Conservation (phyloP, 164 flowering plant genomes). For the Dillenia turbinata region DNA sequence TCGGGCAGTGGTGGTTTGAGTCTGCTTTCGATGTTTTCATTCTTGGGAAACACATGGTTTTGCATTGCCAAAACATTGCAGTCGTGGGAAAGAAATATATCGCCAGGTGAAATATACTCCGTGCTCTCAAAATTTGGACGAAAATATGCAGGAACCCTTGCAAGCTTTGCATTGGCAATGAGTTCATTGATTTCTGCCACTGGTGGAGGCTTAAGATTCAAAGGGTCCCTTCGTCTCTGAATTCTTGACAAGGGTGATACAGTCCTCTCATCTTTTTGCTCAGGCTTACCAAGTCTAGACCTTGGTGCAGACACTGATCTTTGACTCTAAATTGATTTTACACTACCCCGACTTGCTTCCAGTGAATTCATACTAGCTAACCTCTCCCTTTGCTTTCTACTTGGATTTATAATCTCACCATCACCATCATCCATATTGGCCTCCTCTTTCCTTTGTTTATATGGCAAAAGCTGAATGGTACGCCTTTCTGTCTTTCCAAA, state of each 20-base stretch:
- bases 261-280: conserved; percentile 21
- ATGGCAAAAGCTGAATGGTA: conserved; percentile 37
- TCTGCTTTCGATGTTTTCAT: conserved; percentile 9
- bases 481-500: conserved; percentile 25
- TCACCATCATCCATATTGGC: conserved; percentile 6
- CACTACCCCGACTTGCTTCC: conserved; percentile 15
- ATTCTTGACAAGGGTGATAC: conserved; percentile 24
- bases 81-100: conserved; percentile 59
- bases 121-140: conserved; percentile 31
- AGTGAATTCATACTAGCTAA: conserved; percentile 4
- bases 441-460: conserved; percentile 25
- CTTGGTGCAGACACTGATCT: conserved; percentile 51
- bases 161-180: conserved; percentile 38
- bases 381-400: conserved; percentile 13
- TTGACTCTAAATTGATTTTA: conserved; percentile 20
- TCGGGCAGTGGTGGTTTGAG: conserved; percentile 18
- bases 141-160: conserved; percentile 5
- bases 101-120: conserved; percentile 50
- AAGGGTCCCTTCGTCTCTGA: conserved; percentile 26
- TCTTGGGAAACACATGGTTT: conserved; percentile 16
- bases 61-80: conserved; percentile 18
- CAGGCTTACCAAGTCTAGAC: conserved; percentile 20
- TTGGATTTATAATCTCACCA: conserved; percentile 14
- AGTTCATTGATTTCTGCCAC: conserved; percentile 62
- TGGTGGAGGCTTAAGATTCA: conserved; percentile 20